Conservation (phyloP, 2,329 filamentous ascomycete genomes). For the Clonostachys rhizophaga region DNA sequence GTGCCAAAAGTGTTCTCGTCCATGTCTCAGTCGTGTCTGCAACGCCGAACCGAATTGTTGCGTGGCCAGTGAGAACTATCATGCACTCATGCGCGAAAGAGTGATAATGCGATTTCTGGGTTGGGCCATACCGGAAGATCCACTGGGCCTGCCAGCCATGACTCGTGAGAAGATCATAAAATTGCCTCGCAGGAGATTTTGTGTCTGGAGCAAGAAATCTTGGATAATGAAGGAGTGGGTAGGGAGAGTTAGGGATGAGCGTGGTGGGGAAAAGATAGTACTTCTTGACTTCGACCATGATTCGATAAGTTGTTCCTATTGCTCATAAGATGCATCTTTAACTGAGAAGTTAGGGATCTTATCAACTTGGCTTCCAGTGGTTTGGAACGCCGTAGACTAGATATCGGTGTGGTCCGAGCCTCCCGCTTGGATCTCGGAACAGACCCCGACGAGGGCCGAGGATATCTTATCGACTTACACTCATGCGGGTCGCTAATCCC, state of each 20-base stretch:
- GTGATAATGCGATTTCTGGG: constrained; percentile 50
- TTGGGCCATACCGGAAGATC: constrained; percentile 48
- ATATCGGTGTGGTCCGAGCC: too few species aligned
- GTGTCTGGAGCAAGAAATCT: constrained; percentile 22
- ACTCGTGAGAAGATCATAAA: constrained; percentile 21
- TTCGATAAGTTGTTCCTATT: background rate
- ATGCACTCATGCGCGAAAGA: constrained; percentile 48
- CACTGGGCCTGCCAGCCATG: constrained; percentile 48
- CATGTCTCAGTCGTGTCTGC: constrained; percentile 32
- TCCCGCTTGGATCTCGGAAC: too few species aligned
- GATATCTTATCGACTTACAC: too few species aligned
- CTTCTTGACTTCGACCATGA: background rate
- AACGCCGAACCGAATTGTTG: constrained; percentile 46
- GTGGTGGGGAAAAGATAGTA: constrained; percentile 35
- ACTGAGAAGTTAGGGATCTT: background rate
- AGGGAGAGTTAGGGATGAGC: constrained; percentile 40
- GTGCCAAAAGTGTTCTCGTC: constrained; percentile 26
- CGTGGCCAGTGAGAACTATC: constrained; percentile 42
- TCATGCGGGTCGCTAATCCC: too few species aligned
- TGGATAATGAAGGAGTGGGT: constrained; percentile 45
- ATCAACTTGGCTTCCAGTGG: too few species aligned
- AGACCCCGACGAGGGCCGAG: too few species aligned
- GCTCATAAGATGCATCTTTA: background rate
- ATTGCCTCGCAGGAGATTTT: background rate
- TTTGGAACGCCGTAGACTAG: too few species aligned